Percentiles rank a stretch among this genome's conserved stretches.
Evolutionary conservation across 495 filamentous ascomycete species (phyloP).

Genomic region (Pseudomonodictys pantanalensis): DNA sequence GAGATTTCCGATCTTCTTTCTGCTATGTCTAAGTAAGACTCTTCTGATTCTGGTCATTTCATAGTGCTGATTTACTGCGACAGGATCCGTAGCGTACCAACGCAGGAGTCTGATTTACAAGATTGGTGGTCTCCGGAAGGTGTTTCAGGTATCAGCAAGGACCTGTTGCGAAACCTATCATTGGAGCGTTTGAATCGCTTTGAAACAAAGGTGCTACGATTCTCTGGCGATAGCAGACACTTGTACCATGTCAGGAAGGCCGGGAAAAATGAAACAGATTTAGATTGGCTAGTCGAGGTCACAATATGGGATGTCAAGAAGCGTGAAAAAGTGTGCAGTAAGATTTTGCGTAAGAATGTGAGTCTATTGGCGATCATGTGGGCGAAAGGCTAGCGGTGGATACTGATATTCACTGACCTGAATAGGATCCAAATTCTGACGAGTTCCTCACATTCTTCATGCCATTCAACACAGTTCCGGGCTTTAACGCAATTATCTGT

Average conservation of each 20-base stretch:
- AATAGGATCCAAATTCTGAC: neutral
- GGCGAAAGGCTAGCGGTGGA: neutral
- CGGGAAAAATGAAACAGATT: neutral
- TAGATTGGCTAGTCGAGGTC: neutral
- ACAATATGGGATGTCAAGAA: neutral
- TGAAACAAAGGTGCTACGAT: neutral
- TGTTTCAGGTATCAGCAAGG: neutral
- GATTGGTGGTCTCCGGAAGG: neutral
- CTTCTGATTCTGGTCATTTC: no score
- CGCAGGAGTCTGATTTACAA: no score
- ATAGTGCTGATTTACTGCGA: no score
- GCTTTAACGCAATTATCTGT: neutral
- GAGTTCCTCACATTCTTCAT: neutral
- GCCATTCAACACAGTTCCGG: neutral
- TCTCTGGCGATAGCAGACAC: neutral
- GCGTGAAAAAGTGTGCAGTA: neutral
- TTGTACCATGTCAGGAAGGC: neutral
- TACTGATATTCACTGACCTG: neutral
- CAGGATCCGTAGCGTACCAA: no score
- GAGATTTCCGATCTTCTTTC: neutral
- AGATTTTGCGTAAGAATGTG: neutral
- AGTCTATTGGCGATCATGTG: neutral
- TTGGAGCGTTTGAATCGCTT: neutral
- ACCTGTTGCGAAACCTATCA: neutral
- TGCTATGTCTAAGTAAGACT: neutral